Evolutionary conservation across 2,329 filamentous ascomycete species (phyloP).

Genomic region (Tetracladium maxilliforme): DNA sequence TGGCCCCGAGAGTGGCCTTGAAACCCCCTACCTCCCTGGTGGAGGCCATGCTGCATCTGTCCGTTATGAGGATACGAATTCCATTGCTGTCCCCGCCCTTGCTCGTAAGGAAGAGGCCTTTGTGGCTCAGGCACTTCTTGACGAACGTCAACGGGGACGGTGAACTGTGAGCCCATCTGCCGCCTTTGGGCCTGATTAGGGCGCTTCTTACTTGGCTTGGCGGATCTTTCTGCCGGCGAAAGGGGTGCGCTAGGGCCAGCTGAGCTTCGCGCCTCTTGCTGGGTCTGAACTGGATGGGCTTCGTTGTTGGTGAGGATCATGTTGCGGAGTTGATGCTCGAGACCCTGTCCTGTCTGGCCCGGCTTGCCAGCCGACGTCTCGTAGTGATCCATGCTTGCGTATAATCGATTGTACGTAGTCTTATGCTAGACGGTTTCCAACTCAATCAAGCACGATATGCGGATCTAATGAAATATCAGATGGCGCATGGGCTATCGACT

Average conservation of each 20-base stretch:
- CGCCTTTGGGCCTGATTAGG: slow-evolving; percentile 49
- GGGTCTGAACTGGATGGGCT: slow-evolving; percentile 8
- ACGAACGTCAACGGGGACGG: slow-evolving; percentile 41
- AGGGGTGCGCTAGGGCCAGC: background rate
- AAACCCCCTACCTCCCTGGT: no score
- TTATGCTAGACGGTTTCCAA: no score
- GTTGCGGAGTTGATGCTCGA: slow-evolving; percentile 42
- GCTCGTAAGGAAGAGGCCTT: background rate
- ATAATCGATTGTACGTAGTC: no score
- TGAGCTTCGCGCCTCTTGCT: background rate
- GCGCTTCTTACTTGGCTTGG: slow-evolving; percentile 27
- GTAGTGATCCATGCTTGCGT: no score
- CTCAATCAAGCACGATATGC: no score
- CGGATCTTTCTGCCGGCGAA: slow-evolving; percentile 1
- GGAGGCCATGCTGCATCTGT: no score
- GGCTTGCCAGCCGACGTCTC: no score
- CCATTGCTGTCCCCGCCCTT: no score
- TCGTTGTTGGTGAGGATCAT: slow-evolving; percentile 41
- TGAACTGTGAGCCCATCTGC: slow-evolving; percentile 44
- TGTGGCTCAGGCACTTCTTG: slow-evolving; percentile 3
- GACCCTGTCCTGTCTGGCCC: slow-evolving; percentile 10
- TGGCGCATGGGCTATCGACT: no score
- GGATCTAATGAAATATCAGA: no score
- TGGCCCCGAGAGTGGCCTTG: no score
- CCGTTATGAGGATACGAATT: no score